Conservation (phyloP, 176 grass and related monocot genomes). For the Cenchrus purpureus region DNA sequence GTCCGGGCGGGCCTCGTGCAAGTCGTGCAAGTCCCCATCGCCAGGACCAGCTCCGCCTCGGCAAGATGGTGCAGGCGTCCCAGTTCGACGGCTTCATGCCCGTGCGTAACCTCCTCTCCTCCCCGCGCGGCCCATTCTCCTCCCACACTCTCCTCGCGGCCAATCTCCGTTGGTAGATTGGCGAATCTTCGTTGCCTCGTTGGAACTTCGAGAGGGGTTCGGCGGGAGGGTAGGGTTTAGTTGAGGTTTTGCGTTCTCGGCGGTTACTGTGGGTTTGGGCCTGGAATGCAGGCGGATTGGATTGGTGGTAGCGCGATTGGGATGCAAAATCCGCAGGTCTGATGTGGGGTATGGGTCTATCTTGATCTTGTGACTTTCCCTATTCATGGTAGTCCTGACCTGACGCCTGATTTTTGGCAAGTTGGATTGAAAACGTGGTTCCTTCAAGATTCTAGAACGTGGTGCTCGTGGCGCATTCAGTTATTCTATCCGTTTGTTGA, state of each 20-base stretch:
- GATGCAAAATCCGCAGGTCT: not conserved
- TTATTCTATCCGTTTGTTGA: not conserved
- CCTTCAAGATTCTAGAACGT: not conserved
- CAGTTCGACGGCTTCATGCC: conserved; percentile 99
- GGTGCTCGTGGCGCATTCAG: not conserved
- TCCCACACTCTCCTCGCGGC: not conserved
- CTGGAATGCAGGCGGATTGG: not conserved
- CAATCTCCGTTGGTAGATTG: not conserved
- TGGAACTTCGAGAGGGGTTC: not conserved
- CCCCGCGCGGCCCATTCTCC: not conserved
- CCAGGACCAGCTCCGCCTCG: conserved; percentile 78
- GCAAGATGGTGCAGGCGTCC: conserved; percentile 90
- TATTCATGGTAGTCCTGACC: not conserved
- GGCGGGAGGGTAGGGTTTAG: conserved; percentile 45
- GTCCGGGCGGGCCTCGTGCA: conserved; percentile 89
- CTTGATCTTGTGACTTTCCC: not conserved
- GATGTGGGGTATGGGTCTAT: not conserved
- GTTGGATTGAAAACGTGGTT: not conserved
- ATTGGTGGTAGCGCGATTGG: not conserved
- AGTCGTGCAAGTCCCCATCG: conserved; percentile 83
- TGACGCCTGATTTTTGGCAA: conserved; percentile 8
- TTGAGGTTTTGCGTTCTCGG: not conserved
- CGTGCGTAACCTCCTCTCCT: conserved; percentile 38
- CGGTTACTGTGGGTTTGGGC: not conserved
- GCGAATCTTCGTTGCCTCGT: conserved; percentile 2